These are phyloP conservation scores for Glarea lozoyensis DNA, from an alignment of 495 filamentous ascomycete genomes.

Conservation along the genomic window DNA sequence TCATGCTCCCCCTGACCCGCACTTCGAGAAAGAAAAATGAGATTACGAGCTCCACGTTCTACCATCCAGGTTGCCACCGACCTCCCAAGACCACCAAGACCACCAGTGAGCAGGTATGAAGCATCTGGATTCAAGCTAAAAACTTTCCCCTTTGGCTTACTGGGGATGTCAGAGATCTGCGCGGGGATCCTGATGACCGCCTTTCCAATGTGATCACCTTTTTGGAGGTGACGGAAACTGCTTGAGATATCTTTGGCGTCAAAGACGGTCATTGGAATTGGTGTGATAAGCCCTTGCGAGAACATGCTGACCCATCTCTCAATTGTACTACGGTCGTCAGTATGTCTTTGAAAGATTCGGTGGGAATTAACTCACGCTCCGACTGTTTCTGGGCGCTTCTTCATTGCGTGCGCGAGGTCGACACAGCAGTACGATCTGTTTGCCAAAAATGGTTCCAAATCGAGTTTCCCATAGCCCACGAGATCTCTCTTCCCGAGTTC, in stretches of 20 bases:
- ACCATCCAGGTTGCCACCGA: slow-evolving; percentile 53
- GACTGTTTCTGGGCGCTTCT: neutral
- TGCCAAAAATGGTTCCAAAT: slow-evolving; percentile 15
- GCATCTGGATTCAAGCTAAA: slow-evolving; percentile 11
- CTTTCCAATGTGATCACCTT: slow-evolving; percentile 30
- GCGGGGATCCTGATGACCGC: slow-evolving; percentile 1
- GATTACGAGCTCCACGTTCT: slow-evolving; percentile 43
- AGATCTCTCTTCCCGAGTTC: slow-evolving; percentile 33
- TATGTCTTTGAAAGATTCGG: too few species aligned
- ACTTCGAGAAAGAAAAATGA: slow-evolving; percentile 51
- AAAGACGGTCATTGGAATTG: neutral
- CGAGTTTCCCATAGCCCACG: slow-evolving; percentile 20
- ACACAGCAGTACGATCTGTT: slow-evolving; percentile 7
- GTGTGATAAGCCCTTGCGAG: too few species aligned
- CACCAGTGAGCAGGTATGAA: slow-evolving; percentile 53
- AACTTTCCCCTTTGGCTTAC: slow-evolving; percentile 20
- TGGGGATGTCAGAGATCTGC: neutral
- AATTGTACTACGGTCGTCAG: neutral
- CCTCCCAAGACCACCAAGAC: slow-evolving; percentile 55
- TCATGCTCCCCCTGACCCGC: slow-evolving; percentile 11
- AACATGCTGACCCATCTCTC: slow-evolving; percentile 1
- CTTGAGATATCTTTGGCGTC: slow-evolving; percentile 9
- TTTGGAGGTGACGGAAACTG: slow-evolving; percentile 33
- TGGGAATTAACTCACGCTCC: neutral
- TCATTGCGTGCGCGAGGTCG: neutral